Evolutionary conservation across 2,329 filamentous ascomycete genomes (phyloP).

Genomic region (Pestalotiopsis sp.): DNA sequence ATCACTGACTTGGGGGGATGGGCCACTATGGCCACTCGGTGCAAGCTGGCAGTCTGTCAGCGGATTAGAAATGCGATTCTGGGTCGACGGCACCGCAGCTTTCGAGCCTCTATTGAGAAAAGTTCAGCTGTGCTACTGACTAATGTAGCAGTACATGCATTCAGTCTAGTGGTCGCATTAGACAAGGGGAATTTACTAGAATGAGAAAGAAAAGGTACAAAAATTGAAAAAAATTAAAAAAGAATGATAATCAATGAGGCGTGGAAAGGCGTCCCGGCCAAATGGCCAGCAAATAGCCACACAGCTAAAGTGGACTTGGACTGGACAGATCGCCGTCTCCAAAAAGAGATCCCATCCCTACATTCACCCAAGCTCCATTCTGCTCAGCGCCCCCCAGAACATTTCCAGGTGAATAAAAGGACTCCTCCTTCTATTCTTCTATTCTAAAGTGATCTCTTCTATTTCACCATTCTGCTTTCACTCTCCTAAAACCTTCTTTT

Average conservation of each 20-base stretch:
- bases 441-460: neutral
- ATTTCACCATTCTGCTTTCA: slow-evolving; percentile 4
- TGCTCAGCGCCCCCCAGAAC: neutral
- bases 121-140: neutral
- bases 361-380: slow-evolving; percentile 2
- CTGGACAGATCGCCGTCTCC: slow-evolving; percentile 14
- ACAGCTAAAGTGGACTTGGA: neutral
- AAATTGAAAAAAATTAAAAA: neutral
- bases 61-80: slow-evolving; percentile 10
- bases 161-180: neutral
- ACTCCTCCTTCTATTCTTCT: neutral
- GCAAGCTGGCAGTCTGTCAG: neutral
- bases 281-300: neutral
- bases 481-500: slow-evolving; percentile 4
- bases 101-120: neutral
- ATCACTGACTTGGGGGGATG: neutral
- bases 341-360: slow-evolving; percentile 4
- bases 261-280: neutral
- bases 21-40: neutral
- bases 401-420: slow-evolving; percentile 9
- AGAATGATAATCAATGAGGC: neutral
- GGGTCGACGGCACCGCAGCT: neutral
- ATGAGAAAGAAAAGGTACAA: neutral
- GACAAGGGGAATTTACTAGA: neutral
- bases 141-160: neutral